Evolutionary conservation across 768 basidiomycete genomes (phyloP), one percentile per base, ranked within the genome.

Genomic region (Hypholoma sublateritium): DNA sequence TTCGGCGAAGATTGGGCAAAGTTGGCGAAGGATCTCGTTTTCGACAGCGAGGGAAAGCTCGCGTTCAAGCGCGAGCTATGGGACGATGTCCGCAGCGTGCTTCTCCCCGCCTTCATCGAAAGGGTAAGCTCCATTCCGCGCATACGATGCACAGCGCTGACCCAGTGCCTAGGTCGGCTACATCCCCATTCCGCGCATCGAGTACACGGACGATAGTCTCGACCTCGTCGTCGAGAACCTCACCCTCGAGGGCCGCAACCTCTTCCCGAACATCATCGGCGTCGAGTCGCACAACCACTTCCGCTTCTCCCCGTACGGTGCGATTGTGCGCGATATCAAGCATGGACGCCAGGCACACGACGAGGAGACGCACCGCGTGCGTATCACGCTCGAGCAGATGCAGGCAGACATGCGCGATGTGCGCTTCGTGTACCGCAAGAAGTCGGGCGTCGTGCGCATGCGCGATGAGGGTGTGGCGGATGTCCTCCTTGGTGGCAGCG

Each of bases 201-300:
- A 97, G 73, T 98, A 97, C 74, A 88, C 89, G 32, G 93, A 96
- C 71, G 87, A 92, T 51, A 68, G 79, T 7, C 73, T 95, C 58
- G 95, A 97, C 63, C 80, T 97, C 43, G 91, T 96, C 57, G 85
- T 98, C 59, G 96, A 98, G 79, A 98, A 96, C 71, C 81, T 97
- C 35, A 89, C 91, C 1, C 79, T 96, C n/a, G 87, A 91, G 58
- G 93, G 93, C 14, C 83, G 87, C 44, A 96, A 98, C 74, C 74
- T 98, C 3, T 88, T 95, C 80, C 95, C 94, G 1, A 93, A 89
- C 64, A 66, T 89, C 57, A 78, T 91, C 46, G 73, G 80, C 4
- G 59, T 90, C 55, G 90, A 95, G 56, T 86, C 88, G 9, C 79
- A 90, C 68, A 96, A 96, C 75, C 87, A 77, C 60, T 74, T 93